Evolutionary conservation across 2,329 filamentous ascomycete species (phyloP).

Genomic region (Alternaria consortialis): DNA sequence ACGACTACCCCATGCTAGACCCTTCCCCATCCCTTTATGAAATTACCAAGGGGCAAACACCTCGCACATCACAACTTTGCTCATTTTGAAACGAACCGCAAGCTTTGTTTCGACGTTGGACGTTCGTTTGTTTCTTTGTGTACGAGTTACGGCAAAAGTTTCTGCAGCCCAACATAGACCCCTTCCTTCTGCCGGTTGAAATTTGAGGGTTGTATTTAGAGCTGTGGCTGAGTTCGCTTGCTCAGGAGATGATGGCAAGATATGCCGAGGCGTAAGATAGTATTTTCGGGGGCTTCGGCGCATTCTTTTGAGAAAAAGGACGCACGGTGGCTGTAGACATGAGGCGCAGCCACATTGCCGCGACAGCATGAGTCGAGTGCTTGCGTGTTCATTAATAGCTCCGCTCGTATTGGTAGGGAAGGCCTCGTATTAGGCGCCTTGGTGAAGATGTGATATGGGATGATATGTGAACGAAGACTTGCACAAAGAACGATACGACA

Average conservation of each 20-base stretch:
- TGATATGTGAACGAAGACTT: background rate
- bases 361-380: constrained; percentile 2
- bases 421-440: background rate
- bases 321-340: constrained; percentile 2
- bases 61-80: background rate
- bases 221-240: background rate
- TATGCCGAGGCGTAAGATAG: background rate
- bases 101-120: background rate
- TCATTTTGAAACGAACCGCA: background rate
- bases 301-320: background rate
- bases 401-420: background rate
- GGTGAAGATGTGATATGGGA: background rate
- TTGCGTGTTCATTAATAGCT: constrained; percentile 2
- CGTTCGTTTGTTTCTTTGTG: background rate
- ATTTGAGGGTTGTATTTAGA: background rate
- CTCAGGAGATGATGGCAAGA: background rate
- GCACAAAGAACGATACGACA: background rate
- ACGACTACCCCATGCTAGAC: background rate
- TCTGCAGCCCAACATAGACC: background rate
- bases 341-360: constrained; percentile 1
- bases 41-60: constrained; percentile 1
- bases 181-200: background rate
- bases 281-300: background rate
- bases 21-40: background rate
- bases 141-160: background rate